Base-by-base conservation (phyloP, 2,329 filamentous ascomycete species). In the Aspergillus tamarii region DNA sequence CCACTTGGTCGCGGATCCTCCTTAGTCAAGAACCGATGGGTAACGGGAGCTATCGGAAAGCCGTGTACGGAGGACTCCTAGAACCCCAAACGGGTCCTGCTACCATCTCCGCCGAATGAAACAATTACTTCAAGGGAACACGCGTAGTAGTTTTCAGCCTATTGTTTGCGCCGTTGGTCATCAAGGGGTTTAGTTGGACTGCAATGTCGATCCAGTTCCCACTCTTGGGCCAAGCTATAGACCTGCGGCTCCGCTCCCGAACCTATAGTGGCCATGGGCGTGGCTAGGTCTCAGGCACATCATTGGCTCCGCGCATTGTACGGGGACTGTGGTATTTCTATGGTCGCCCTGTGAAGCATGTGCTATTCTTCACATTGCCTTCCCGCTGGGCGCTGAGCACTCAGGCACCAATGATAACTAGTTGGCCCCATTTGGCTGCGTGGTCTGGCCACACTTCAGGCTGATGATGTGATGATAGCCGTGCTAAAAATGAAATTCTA, bases 151-250 rank as follows among this genome's bases (percentile, higher is more conserved):
- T 36, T 54, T 54, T 57, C 59, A 10, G 6, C 50, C 56, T 62
- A 45, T 48, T 43, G 52, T 50, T 19, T 23, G 39, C 45, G 41
- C 54, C 53, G 66, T 65, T 66, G 62, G 60, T 41, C 48, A 53
- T 57, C n/a, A 50, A 61, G 54, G 43, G 56, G 41, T 48, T 60
- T 41, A 53, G 43, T 48, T 57, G 57, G 36, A 36, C 56, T 45
- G 61, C 59, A 28, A 54, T 62, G 65, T 63, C 60, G 67, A 69
- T 69, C 67, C 56, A 28, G 62, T 63, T 61, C 56, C 65, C 64
- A 63, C 62, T 57, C 39, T 52, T 43, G 48, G 50, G 46, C 57
- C 65, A 63, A 64, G 65, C 65, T 69, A 67, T 66, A 58, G 58
- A 50, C 43, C 58, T 55, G 28, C 63, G 65, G 65, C 58, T 57